These are phyloP conservation scores for Zopfia rhizophila DNA, from an alignment of 2,329 filamentous ascomycete genomes.

Conservation along the genomic window DNA sequence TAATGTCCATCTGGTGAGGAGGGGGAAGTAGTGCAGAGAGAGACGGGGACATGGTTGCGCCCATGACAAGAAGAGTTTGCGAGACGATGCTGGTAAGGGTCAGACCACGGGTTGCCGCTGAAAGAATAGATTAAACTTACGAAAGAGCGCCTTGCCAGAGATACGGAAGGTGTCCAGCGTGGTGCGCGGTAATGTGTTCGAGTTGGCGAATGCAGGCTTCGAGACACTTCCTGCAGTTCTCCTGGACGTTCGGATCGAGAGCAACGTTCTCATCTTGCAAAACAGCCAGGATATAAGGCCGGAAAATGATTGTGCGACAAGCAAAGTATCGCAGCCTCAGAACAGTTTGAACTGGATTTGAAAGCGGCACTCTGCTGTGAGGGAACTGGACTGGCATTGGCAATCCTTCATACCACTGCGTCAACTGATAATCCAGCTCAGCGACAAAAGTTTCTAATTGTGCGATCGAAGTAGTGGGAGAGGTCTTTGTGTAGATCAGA, in stretches of 20 bases:
- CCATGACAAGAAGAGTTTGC: conserved; percentile 84
- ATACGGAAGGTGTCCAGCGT: conserved; percentile 85
- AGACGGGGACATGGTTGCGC: conserved; percentile 80
- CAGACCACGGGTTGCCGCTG: conserved; percentile 19
- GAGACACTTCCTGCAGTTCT: conserved; percentile 82
- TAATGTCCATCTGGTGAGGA: conserved; percentile 71
- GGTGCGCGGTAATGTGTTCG: conserved; percentile 81
- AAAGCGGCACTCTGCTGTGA: conserved; percentile 72
- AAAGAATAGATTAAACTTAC: conserved; percentile 38
- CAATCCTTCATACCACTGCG: conserved; percentile 85
- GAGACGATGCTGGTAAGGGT: conserved; percentile 74
- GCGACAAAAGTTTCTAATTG: conserved; percentile 81
- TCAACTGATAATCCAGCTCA: conserved; percentile 83
- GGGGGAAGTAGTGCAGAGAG: conserved; percentile 73
- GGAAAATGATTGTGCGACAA: conserved; percentile 86
- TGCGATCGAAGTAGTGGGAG: conserved; percentile 71
- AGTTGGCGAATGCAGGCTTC: conserved; percentile 83
- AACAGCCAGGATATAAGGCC: conserved; percentile 83
- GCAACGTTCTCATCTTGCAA: conserved; percentile 80
- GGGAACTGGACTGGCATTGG: conserved; percentile 81
- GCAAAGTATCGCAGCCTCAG: conserved; percentile 83
- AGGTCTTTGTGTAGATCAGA: conserved; percentile 78
- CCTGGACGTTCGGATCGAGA: conserved; percentile 76
- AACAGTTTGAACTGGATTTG: conserved; percentile 81
- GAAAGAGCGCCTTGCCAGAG: conserved; percentile 82